These are phyloP conservation scores for Colletotrichum lupini DNA, from an alignment of 2,329 filamentous ascomycete genomes.

Conservation along the genomic window DNA sequence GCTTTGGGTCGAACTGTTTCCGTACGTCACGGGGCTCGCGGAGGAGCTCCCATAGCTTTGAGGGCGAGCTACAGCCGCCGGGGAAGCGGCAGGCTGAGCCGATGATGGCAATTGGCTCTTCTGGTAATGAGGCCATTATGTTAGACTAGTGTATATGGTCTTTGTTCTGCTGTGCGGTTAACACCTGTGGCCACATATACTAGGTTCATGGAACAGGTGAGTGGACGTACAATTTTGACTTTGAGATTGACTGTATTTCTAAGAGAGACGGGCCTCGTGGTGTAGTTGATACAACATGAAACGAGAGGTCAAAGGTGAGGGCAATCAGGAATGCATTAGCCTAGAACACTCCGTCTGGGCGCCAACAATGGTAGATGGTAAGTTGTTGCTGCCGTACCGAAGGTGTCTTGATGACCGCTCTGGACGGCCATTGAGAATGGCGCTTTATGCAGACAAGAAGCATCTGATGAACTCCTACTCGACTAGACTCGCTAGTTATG, in stretches of 20 bases:
- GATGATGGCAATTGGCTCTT: conserved; percentile 42
- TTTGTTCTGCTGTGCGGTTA: too few relatives aligned
- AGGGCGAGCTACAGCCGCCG: conserved; percentile 39
- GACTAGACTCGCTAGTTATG: too few relatives aligned
- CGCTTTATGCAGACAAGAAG: too few relatives aligned
- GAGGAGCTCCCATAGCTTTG: conserved; percentile 44
- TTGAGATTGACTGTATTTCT: background rate
- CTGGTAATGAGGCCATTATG: too few relatives aligned
- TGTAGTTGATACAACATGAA: background rate
- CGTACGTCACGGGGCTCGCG: conserved; percentile 36
- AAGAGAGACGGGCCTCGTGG: background rate
- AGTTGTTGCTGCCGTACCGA: background rate
- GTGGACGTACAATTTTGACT: background rate
- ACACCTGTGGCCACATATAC: too few relatives aligned
- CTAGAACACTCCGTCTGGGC: background rate
- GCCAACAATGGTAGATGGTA: too few relatives aligned
- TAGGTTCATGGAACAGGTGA: background rate
- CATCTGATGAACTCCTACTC: too few relatives aligned
- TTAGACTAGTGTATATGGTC: too few relatives aligned
- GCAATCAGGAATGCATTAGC: background rate
- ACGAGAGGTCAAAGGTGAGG: background rate
- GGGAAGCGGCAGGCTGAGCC: conserved; percentile 44
- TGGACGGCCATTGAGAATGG: too few relatives aligned
- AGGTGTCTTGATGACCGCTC: too few relatives aligned
- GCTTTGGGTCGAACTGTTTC: background rate